Evolutionary conservation across 1,284 basidiomycete species (phyloP), one percentile per base, ranked within the genome.

Genomic region (Tilletia setariae): DNA sequence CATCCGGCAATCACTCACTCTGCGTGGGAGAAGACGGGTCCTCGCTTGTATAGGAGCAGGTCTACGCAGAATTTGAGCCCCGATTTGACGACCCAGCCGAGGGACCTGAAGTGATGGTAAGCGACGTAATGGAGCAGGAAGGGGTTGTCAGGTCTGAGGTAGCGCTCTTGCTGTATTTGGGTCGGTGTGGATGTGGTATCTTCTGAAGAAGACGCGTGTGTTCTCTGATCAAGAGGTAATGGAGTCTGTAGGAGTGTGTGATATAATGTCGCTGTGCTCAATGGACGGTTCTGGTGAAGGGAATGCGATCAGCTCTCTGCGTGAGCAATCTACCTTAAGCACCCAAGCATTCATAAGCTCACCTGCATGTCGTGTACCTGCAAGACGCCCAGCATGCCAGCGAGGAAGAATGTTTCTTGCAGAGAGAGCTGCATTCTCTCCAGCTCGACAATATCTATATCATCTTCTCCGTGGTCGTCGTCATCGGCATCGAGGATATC

Each of bases 1-100:
- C 46, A 49, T 6, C 3, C 21, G 4, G 3, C 13, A 23, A 35
- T 15, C 4, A 85, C 90, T 79, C 79, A 95, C 91, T 97, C 94
- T 21, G 96, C 94, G 82, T 99, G 96, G 2, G 90, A 87, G 82
- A 98, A 98, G 0, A 96, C 93, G 0, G 95, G 94, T 0, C 96
- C 96, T 9, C 90, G 88, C 69, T 94, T 94, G 84, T 99, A 99
- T 40, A 98, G 85, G 16, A 99, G 86, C 84, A 91, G 93, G 79
- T 99, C 96, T 51, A 91, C 91, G 79, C 94, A 97, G 83, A 99
- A 99, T 84, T 99, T 99, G 85, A 96, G 90, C 1, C 96, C 96
- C 28, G 89, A 89, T 83, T 94, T 93, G 70, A 97, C 90, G 19
- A 97, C 91, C 96, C 96, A 98, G n/a, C 96, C 96, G 3, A 98